Base-by-base conservation (phyloP, 2,329 filamentous ascomycete species). In the Helotiales sp. region DNA sequence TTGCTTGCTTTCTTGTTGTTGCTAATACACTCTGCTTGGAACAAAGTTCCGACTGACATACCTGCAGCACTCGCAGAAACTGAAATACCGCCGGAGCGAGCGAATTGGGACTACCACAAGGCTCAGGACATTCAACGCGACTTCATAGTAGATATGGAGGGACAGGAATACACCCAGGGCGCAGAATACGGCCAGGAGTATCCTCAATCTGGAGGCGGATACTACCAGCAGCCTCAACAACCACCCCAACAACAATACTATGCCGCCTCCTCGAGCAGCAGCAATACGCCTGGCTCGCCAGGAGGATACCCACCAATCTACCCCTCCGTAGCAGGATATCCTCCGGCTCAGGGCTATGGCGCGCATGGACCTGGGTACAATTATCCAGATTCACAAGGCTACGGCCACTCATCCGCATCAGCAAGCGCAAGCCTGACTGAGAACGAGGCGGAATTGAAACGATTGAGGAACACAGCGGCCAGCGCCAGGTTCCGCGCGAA, bases 401-500 rank as follows among this genome's bases (percentile, higher is more conserved):
- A 48, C 29, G 15, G 25, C 2, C 46, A 48, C 17, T 24, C 46
- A 8, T 19, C 15, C 9, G 46, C 46, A 17, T 48, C 46, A 9
- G 46, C 46, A 12, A 19, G 15, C 25, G 46, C 46, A 4, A 30
- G 25, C 3, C 27, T 48, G 25, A 30, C 25, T 12, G 46, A 48
- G 17, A 48, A 48, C 29, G 54, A 58, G 30, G 47, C 60, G 52
- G 55, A 66, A 52, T 38, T 64, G 10, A 95, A 95, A 77, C 86
- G 91, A 44, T 85, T 90, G 56, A 86, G 91, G 61, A 96, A 96
- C 75, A 96, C 92, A 5, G 91, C 91, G 27, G 91, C 91, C 54
- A 91, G 87, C 64, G 91, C 91, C 13, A 87, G 91, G 49, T 96
- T 96, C 81, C 88, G 91, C 58, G 85, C 93, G 71, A 96, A 96